Base-by-base conservation (phyloP, 352 stramenopile genomes). In the Pythium angustatum region DNA sequence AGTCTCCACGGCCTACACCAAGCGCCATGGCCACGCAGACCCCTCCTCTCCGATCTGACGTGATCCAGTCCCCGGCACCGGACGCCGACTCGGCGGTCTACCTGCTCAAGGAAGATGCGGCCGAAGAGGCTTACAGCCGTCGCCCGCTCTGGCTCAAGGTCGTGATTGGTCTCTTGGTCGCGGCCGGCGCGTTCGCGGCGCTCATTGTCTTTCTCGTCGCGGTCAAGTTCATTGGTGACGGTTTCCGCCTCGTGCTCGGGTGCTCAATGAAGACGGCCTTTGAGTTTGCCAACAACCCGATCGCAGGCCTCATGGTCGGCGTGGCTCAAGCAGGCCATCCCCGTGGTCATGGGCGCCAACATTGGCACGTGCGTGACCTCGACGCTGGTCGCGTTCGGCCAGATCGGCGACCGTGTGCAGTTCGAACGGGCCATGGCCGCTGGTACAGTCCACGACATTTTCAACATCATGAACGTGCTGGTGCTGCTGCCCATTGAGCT, bases 301-400 rank as follows among this genome's bases (percentile, higher is more conserved):
- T 87, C 5, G 69, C 74, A 11, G 71, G 67, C 15, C 58, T 87
- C 41, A 79, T 77, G 58, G 64, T 83, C 26, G 77, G 75, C 47
- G 73, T 75, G 40, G 27, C 77, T 91, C 31, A 62, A 78, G 11
- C 69, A 80, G 58, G 86, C 61, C 24, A 88, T 94, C 45, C 86
- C 79, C 57, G 88, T 94, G 69, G 75, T 95, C 48, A 92, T 94
- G 78, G 86, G 86, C 31, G 83, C 86, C 47, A 94, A 94, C 69
- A 88, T 87, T 48, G 87, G 85, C 30, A 87, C 78, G 26, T 78
- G 77, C 34, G 79, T 93, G 19, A 91, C 81, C 40, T 89, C 81
- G 51, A 90, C 78, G 24, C 90, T 94, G 58, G 82, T 95, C 28
- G 75, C 83, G 30, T 82, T 93, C 61, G 83, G 73, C 45, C 83